Percentiles rank a stretch among this genome's conserved stretches.
Conservation (phyloP, 75 land plant genomes). For the Adiantum capillusveneris region DNA sequence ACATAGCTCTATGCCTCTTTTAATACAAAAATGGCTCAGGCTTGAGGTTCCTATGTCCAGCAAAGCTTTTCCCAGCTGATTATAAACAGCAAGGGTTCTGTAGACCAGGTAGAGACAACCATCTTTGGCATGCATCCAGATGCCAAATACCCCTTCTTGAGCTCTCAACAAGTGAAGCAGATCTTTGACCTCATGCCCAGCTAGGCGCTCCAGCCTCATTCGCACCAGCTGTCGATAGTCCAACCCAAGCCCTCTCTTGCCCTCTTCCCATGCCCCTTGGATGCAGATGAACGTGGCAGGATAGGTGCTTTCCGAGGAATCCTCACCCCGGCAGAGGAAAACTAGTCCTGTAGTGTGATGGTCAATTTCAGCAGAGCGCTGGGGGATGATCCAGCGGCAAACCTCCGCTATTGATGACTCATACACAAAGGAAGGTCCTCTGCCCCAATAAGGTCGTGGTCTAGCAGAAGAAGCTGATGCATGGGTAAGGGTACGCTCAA, state of each 20-base stretch:
- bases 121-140: slow-evolving; percentile 30
- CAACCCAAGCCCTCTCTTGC: neutral
- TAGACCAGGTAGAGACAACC: slow-evolving; percentile 24
- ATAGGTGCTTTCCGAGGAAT: neutral
- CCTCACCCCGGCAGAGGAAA: neutral
- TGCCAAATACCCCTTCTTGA: slow-evolving; percentile 11
- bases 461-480: no score
- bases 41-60: slow-evolving; percentile 11
- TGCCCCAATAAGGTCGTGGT: neutral
- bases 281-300: neutral
- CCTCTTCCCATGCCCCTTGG: neutral
- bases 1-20: slow-evolving; percentile 31
- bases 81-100: slow-evolving; percentile 1
- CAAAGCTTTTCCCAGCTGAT: slow-evolving; percentile 1
- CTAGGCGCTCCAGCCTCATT: neutral
- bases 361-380: neutral
- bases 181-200: slow-evolving; percentile 7
- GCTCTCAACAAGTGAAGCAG: slow-evolving; percentile 8
- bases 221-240: neutral
- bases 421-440: neutral
- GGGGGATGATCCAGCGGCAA: slow-evolving; percentile 1
- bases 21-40: no score
- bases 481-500: no score
- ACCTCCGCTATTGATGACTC: neutral
- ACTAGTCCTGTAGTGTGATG: no score